Base-by-base conservation (phyloP, 805 yeast genomes). In the Sugiyamaella floridensis region DNA sequence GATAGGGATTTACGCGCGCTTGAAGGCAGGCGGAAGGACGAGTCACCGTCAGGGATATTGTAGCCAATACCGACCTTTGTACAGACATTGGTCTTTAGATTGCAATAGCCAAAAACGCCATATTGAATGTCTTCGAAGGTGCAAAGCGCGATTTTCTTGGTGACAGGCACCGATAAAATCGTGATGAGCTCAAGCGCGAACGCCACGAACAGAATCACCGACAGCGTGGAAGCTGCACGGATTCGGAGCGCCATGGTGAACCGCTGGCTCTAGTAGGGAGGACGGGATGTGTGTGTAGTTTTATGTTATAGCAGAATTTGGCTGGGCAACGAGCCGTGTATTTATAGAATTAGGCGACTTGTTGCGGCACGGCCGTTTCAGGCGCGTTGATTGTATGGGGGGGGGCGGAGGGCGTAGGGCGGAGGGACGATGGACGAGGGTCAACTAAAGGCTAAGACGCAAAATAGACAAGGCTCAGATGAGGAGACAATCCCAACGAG, bases 41-140 rank as follows among this genome's bases (percentile, higher is more conserved):
- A 63, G 29, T 67, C 70, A 11, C 64, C 60, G 5, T 70, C 55
- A 26, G 72, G 58, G 54, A 58, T 34, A 51, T 57, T 54, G 57
- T 77, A 78, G 0, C 85, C 85, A 3, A 80, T 67, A 3, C 72
- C 63, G 0, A 70, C 66, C 0, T 52, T 26, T 0, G 79, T 70
- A 60, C 84, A 80, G 0, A 58, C 58, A 2, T 62, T 62, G 6
- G 67, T 60, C 14, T 53, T 52, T 12, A 45, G 49, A 37, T 69
- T 62, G 64, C 92, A 85, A 58, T 79, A 75, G 1, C 92, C 92
- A 67, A 83, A 83, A 1, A 85, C 86, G 1, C 92, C 92, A 61
- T 81, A 85, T 56, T 69, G 65, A 62, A 73, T 73, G 16, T 75
- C 78, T 18, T 71, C 69, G 61, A 71, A 79, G 1, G 73, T 65